Evolutionary conservation across 495 filamentous ascomycete species (phyloP).

Genomic region (Neurospora terricola): DNA sequence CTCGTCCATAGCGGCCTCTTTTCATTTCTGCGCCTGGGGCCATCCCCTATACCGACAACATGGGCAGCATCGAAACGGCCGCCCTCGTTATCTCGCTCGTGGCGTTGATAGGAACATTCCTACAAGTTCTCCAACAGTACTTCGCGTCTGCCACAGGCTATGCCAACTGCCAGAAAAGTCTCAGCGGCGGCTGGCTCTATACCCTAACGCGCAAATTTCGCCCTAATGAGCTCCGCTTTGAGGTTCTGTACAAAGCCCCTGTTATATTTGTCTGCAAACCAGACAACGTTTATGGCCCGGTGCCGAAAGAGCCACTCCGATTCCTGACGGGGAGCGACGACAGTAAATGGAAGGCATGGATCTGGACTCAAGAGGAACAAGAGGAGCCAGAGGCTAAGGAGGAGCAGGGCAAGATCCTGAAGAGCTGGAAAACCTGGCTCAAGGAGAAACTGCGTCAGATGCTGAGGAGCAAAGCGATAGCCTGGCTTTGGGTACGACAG

Average conservation of each 20-base stretch:
- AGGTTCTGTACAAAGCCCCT: conserved; percentile 39
- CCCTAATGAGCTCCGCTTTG: conserved; percentile 34
- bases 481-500: too few species aligned
- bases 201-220: conserved; percentile 21
- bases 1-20: background rate
- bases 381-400: too few species aligned
- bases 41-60: background rate
- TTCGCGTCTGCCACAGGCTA: conserved; percentile 32
- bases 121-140: conserved; percentile 36
- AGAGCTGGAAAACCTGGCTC: too few species aligned
- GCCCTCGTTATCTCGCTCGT: conserved; percentile 28
- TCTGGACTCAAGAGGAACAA: too few species aligned
- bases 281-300: conserved; percentile 13
- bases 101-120: conserved; percentile 27
- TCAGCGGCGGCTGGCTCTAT: conserved; percentile 35
- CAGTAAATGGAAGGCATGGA: too few species aligned
- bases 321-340: too few species aligned
- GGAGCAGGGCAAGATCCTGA: too few species aligned
- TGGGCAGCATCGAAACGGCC: conserved; percentile 10
- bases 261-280: conserved; percentile 38
- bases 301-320: too few species aligned
- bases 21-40: background rate
- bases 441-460: too few species aligned
- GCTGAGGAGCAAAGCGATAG: too few species aligned
- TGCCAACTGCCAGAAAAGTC: conserved; percentile 29